Percentiles rank a stretch among this genome's conserved stretches.
Evolutionary conservation across 768 basidiomycete species (phyloP).

Genomic region (Leccinum obscurum): DNA sequence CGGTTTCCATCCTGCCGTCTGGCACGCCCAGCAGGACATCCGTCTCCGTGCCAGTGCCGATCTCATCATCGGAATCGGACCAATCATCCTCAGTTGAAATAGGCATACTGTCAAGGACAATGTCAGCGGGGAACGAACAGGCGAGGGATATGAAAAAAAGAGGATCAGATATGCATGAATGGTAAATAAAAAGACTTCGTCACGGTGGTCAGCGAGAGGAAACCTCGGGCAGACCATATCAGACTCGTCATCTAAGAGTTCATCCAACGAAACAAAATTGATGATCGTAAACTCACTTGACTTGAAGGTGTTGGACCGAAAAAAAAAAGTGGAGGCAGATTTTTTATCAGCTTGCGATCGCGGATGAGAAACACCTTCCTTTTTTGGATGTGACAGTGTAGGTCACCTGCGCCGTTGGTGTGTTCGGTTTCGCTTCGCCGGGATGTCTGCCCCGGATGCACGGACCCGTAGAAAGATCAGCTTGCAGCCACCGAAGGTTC

Average conservation of each 20-base stretch:
- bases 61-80: slow-evolving; percentile 81
- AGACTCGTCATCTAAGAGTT: slow-evolving; percentile 78
- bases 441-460: slow-evolving; percentile 67
- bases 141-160: slow-evolving; percentile 7
- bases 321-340: slow-evolving; percentile 9
- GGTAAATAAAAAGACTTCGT: slow-evolving; percentile 70
- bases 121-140: slow-evolving; percentile 6
- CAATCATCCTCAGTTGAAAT: slow-evolving; percentile 55
- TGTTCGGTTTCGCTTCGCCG: slow-evolving; percentile 12
- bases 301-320: slow-evolving; percentile 5
- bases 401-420: too few species aligned
- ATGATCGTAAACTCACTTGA: slow-evolving; percentile 21
- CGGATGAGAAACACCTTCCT: slow-evolving; percentile 23
- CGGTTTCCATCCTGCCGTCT: slow-evolving; percentile 63
- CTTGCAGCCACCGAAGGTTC: slow-evolving; percentile 54
- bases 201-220: slow-evolving; percentile 55
- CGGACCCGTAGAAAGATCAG: slow-evolving; percentile 65
- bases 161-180: slow-evolving; percentile 91
- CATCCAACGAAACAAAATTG: slow-evolving; percentile 39
- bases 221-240: slow-evolving; percentile 60
- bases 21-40: slow-evolving; percentile 78
- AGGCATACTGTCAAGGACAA: slow-evolving; percentile 37
- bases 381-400: slow-evolving; percentile 8
- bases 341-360: slow-evolving; percentile 10
- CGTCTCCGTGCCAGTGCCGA: slow-evolving; percentile 58